phyloP scores from a whole-genome alignment of 2,329 filamentous ascomycete species.

The Fusarium dlaminii region DNA sequence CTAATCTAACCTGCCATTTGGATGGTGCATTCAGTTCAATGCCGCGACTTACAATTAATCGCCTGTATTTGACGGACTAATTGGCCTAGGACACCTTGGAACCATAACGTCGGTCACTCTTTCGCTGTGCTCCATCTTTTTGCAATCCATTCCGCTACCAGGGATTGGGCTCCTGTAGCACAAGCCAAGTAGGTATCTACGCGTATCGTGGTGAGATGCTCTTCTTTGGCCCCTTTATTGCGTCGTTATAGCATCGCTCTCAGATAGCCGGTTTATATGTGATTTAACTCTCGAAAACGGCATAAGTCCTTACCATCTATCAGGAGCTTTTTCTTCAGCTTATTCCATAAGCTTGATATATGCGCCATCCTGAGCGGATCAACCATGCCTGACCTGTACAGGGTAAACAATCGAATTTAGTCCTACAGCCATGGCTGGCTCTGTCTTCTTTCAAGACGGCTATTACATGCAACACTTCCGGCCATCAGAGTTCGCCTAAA shows the following conservation, averaged over 20 bases:
- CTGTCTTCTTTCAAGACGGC: not conserved
- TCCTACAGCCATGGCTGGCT: not conserved
- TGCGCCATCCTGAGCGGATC: not conserved
- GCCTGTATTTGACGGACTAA: not conserved
- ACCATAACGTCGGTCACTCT: too few species aligned
- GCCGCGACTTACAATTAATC: not conserved
- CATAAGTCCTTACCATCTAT: not conserved
- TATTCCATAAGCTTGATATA: not conserved
- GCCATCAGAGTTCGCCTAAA: not conserved
- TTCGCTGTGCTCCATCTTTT: not conserved
- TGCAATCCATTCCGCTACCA: not conserved
- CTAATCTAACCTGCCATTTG: not conserved
- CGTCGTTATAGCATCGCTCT: not conserved
- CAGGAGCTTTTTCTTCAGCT: not conserved
- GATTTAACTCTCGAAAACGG: too few species aligned
- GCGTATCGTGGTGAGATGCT: not conserved
- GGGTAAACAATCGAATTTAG: not conserved
- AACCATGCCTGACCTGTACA: not conserved
- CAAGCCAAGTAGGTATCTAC: not conserved
- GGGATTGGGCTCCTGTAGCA: not conserved
- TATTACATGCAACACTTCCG: not conserved
- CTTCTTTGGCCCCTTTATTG: not conserved
- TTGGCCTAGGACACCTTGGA: not conserved
- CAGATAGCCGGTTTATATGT: not conserved
- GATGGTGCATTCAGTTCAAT: not conserved